Base-by-base conservation (phyloP, 2,329 filamentous ascomycete species). In the Botrytis medusae region DNA sequence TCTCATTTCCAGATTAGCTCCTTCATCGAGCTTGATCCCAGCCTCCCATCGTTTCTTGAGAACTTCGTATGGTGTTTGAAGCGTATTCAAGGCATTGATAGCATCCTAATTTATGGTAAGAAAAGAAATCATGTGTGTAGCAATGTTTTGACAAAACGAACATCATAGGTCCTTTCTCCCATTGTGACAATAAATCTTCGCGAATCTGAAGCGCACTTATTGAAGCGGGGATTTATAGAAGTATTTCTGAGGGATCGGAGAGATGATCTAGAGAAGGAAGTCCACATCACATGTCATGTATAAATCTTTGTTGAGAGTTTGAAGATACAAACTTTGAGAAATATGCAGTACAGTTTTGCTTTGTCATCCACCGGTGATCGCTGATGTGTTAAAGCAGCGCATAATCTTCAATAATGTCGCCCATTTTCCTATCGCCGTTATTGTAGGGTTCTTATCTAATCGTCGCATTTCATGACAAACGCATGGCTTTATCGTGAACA, bases 21-120 rank as follows among this genome's bases (percentile, higher is more conserved):
- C 85, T 74, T 89, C 86, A 82, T 96, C 92, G 79, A 93, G 90
- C 42, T 86, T 88, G 75, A 90, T 85, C 32, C 93, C 92, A 29
- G 91, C 92, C 81, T 93, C 93, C 72, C 90, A 88, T 69, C 96
- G 90, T 69, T 91, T 90, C 81, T 97, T 90, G 29, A 98, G 88
- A 69, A 94, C 88, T 67, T 92, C 89, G 81, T 92, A 95, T 70
- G 97, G 97, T 60, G 93, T 94, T 82, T 99, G 96, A 69, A 98
- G 89, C 62, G 93, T 92, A 83, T 98, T 98, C 80, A 98, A 88
- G 57, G 92, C 90, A 77, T 90, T 86, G 76, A 98, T 90, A 65
- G 95, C 96, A 81, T 96, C 94, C 94, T 97, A 69, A 44, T 40
- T 32, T 44, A 48, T 61, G 63, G 72, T 76, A 37, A 75, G 74